phyloP scores from a whole-genome alignment of 2,329 filamentous ascomycete species.

The Lecanosticta acicola region DNA sequence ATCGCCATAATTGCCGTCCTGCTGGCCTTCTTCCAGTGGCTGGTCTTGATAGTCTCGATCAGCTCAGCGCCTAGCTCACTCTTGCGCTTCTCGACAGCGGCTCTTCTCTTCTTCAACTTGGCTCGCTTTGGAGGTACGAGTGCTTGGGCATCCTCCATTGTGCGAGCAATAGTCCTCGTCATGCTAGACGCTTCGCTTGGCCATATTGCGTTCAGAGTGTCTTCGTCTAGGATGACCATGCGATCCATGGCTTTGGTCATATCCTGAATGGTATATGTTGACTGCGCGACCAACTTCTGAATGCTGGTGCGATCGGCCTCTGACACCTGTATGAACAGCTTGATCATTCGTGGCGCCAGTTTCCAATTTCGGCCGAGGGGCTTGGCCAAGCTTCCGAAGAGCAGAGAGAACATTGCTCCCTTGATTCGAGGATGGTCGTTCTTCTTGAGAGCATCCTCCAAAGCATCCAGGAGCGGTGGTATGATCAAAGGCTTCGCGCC shows the following conservation, averaged over 20 bases:
- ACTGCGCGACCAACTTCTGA: slow-evolving; percentile 76
- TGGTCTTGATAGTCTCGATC: slow-evolving; percentile 66
- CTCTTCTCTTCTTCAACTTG: slow-evolving; percentile 68
- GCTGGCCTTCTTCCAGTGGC: slow-evolving; percentile 95
- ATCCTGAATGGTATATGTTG: slow-evolving; percentile 80
- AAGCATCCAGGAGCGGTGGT: slow-evolving; percentile 71
- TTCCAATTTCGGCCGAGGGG: slow-evolving; percentile 90
- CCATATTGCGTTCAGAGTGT: slow-evolving; percentile 64
- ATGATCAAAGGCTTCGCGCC: slow-evolving; percentile 86
- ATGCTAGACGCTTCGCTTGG: slow-evolving; percentile 43
- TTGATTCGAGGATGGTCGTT: slow-evolving; percentile 90
- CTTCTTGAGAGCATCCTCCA: slow-evolving; percentile 70
- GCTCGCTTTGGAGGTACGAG: slow-evolving; percentile 62
- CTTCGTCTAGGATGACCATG: slow-evolving; percentile 73
- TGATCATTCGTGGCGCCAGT: slow-evolving; percentile 84
- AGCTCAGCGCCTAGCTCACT: slow-evolving; percentile 73
- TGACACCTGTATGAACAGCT: slow-evolving; percentile 81
- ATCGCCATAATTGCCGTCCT: slow-evolving; percentile 85
- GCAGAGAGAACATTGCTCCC: slow-evolving; percentile 81
- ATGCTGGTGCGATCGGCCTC: slow-evolving; percentile 91
- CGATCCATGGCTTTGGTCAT: slow-evolving; percentile 85
- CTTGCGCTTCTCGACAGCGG: slow-evolving; percentile 78
- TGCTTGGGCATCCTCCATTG: slow-evolving; percentile 52
- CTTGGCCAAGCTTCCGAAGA: slow-evolving; percentile 83
- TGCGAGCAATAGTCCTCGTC: slow-evolving; percentile 29